Evolutionary conservation across 352 stramenopile species (phyloP).

Genomic region (Pythium dissotocum): DNA sequence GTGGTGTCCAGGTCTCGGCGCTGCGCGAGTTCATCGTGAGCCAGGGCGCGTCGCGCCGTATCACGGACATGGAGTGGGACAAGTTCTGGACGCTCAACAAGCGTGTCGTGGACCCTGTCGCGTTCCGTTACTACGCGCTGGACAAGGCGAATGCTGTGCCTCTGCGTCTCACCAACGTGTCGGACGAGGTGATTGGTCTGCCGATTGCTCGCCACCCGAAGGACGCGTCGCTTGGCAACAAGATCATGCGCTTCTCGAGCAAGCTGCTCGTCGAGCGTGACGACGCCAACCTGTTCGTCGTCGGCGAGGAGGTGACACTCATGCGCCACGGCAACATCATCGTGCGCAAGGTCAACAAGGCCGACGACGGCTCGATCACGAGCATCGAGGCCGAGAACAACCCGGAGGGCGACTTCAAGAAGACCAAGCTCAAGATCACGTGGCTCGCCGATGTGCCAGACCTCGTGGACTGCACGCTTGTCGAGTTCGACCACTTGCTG

Average conservation of each 20-base stretch:
- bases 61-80: constrained; percentile 99
- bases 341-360: constrained; percentile 72
- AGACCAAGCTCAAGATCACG: constrained; percentile 96
- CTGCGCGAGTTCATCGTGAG: constrained; percentile 97
- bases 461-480: constrained; percentile 88
- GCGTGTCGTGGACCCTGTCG: constrained; percentile 95
- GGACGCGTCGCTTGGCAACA: constrained; percentile 76
- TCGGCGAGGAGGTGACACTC: constrained; percentile 97
- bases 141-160: constrained; percentile 86
- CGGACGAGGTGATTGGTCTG: constrained; percentile 58
- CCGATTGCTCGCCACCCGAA: constrained; percentile 78
- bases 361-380: constrained; percentile 47
- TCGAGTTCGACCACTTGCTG: constrained; percentile 99
- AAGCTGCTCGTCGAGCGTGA: constrained; percentile 95
- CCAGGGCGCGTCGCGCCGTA: constrained; percentile 95
- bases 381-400: constrained; percentile 76
- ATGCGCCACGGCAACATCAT: constrained; percentile 96
- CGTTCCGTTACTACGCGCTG: constrained; percentile 97
- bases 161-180: constrained; percentile 87
- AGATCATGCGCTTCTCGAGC: constrained; percentile 87
- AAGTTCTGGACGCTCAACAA: constrained; percentile 99
- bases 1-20: constrained; percentile 94
- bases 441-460: constrained; percentile 94
- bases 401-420: constrained; percentile 90
- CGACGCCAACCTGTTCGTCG: constrained; percentile 93